Conservation (phyloP, 441 rosid genomes). For the Erodium texanum region DNA sequence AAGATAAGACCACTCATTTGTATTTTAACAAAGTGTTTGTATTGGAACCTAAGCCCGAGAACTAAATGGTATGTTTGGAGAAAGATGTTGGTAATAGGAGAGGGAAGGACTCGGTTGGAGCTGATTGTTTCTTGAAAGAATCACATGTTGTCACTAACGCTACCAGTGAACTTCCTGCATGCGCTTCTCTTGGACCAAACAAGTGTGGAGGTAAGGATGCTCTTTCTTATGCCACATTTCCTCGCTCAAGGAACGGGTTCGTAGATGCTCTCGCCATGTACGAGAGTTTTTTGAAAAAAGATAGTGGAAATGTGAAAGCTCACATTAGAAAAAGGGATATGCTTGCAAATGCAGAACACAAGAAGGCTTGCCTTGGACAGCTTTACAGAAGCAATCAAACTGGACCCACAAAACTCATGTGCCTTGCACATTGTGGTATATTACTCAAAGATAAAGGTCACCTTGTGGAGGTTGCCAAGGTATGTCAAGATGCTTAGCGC, state of each 20-base stretch:
- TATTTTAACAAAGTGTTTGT: too few species aligned
- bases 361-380: slow-evolving; percentile 75
- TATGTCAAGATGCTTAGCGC: slow-evolving; percentile 17
- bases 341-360: slow-evolving; percentile 90
- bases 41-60: too few species aligned
- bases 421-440: slow-evolving; percentile 87
- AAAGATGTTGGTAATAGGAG: slow-evolving; percentile 41
- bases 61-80: slow-evolving; percentile 51
- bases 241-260: slow-evolving; percentile 87
- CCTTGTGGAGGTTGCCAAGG: slow-evolving; percentile 91
- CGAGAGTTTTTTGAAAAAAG: slow-evolving; percentile 62
- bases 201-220: slow-evolving; percentile 53
- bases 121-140: slow-evolving; percentile 52
- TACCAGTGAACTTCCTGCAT: slow-evolving; percentile 29
- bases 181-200: slow-evolving; percentile 26
- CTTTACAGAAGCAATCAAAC: slow-evolving; percentile 69
- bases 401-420: slow-evolving; percentile 82
- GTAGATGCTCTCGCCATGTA: slow-evolving; percentile 71
- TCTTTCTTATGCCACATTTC: slow-evolving; percentile 75
- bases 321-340: slow-evolving; percentile 90
- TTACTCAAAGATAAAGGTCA: slow-evolving; percentile 93
- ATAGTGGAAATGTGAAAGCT: slow-evolving; percentile 62
- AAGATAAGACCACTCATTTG: too few species aligned
- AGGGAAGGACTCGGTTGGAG: slow-evolving; percentile 34
- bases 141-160: slow-evolving; percentile 35